Base-by-base conservation (phyloP, 2,329 filamentous ascomycete genomes). In the Trichoderma atrobrunneum region DNA sequence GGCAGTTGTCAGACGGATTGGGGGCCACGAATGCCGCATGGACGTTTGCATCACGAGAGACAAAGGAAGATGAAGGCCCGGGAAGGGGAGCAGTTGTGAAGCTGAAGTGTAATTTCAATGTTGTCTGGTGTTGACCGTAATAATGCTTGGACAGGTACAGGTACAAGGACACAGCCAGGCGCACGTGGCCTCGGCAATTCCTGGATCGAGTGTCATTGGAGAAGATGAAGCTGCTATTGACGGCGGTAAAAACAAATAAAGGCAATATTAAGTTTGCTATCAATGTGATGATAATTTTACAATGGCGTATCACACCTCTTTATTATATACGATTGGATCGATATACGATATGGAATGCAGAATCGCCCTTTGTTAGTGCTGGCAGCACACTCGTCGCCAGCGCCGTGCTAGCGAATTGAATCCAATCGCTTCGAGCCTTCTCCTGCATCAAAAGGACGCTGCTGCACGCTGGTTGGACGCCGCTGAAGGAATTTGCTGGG, bases 401-500 rank as follows among this genome's bases (percentile, higher is more conserved):
- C 36, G 43, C 43, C 18, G 18, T 48, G 43, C 43, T 48, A 51
- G 43, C n/a, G 43, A 51, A 21, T 51, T 51, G 43, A 12, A 24
- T 12, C 43, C n/a, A 68, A 48, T 60, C 26, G 56, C 65, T 21
- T 51, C 56, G n/a, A 60, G 28, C 18, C 18, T 18, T 59, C 56
- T 68, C 36, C 54, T 68, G 65, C 56, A 57, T 60, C 54, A 14
- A 57, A 30, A 48, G 34, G 54, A 60, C 36, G 39, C 65, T 32
- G 54, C 54, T 24, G 54, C 26, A 48, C 26, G 34, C 56, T 68
- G 65, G 54, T 68, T 68, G 65, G 65, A n/a, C 36, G 56, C 26
- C 28, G 56, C 36, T 48, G 57, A 61, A 69, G 57, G 56, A 51
- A 62, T 69, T 51, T 60, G 57, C 66, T 51, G 66, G 66, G 66